A percentile compares a stretch with the other conserved stretches of the same genome.
Conservation (phyloP, 805 yeast genomes). For the Soucietia sequanensis region DNA sequence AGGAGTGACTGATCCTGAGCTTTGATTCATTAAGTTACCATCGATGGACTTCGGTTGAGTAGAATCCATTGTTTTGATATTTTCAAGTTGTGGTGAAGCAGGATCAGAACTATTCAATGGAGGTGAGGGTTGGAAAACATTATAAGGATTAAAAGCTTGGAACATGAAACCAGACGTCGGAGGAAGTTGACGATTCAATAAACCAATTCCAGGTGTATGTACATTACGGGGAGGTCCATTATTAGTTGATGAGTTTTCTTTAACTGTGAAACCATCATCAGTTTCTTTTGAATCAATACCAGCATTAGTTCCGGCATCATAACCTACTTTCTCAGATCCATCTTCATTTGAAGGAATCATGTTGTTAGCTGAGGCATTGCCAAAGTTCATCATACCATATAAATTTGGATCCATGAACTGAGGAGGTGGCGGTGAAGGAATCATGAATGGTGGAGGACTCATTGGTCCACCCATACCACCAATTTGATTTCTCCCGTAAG, state of each 20-base stretch:
- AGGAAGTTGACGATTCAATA: slow-evolving; percentile 33
- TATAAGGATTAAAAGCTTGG: slow-evolving; percentile 51
- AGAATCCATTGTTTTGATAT: no score
- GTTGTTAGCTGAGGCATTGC: slow-evolving; percentile 4
- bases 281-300: not conserved
- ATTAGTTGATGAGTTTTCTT: not conserved
- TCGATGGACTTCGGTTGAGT: no score
- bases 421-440: slow-evolving; percentile 33
- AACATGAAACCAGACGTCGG: slow-evolving; percentile 43
- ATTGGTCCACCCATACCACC: slow-evolving; percentile 33
- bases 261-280: slow-evolving; percentile 1
- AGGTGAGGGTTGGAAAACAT: slow-evolving; percentile 30
- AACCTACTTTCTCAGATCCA: not conserved
- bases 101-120: not conserved
- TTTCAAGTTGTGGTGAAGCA: no score
- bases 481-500: slow-evolving; percentile 31
- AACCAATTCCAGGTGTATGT: slow-evolving; percentile 28
- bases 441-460: slow-evolving; percentile 39
- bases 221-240: slow-evolving; percentile 9
- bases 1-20: not conserved
- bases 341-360: slow-evolving; percentile 4
- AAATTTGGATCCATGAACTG: slow-evolving; percentile 37
- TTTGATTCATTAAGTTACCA: no score
- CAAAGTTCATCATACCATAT: slow-evolving; percentile 31
- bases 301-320: not conserved